Evolutionary conservation across 2,329 filamentous ascomycete genomes (phyloP).

Genomic region (Sclerotinia glacialis): DNA sequence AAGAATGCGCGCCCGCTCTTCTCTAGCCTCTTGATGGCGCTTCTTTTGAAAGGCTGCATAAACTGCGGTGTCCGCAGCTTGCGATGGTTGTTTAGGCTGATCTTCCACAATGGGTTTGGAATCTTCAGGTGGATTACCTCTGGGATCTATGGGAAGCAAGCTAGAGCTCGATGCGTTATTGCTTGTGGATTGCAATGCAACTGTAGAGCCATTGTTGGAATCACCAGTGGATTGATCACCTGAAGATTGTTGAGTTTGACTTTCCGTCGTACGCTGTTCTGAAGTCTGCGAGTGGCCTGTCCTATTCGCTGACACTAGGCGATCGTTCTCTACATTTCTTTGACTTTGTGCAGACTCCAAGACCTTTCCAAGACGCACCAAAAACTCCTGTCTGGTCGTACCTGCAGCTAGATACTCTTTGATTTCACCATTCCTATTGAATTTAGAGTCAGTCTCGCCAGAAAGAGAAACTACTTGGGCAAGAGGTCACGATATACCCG

Average conservation of each 20-base stretch:
- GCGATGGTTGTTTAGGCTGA: background rate
- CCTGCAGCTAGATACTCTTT: conserved; percentile 72
- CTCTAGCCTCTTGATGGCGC: conserved; percentile 61
- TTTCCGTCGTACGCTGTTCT: conserved; percentile 6
- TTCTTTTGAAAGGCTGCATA: conserved; percentile 56
- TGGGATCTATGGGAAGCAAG: background rate
- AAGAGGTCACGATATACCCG: background rate
- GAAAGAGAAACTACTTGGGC: background rate
- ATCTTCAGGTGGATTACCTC: background rate
- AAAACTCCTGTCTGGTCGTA: conserved; percentile 63
- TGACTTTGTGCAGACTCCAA: conserved; percentile 21
- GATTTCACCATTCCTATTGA: conserved; percentile 64
- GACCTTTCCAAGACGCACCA: conserved; percentile 51
- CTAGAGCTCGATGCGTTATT: background rate
- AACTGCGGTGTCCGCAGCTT: conserved; percentile 43
- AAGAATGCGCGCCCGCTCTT: conserved; percentile 69
- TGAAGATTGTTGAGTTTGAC: background rate
- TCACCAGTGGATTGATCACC: background rate
- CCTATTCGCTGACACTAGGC: background rate
- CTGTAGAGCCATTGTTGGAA: background rate
- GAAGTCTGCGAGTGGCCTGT: background rate
- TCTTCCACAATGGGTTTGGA: background rate
- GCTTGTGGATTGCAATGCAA: background rate
- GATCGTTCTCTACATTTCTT: background rate
- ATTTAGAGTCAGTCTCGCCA: background rate